Evolutionary conservation across 78 protist species (phyloP), one percentile per base, ranked within the genome.

Genomic region (Chrysochromulina parva): DNA sequence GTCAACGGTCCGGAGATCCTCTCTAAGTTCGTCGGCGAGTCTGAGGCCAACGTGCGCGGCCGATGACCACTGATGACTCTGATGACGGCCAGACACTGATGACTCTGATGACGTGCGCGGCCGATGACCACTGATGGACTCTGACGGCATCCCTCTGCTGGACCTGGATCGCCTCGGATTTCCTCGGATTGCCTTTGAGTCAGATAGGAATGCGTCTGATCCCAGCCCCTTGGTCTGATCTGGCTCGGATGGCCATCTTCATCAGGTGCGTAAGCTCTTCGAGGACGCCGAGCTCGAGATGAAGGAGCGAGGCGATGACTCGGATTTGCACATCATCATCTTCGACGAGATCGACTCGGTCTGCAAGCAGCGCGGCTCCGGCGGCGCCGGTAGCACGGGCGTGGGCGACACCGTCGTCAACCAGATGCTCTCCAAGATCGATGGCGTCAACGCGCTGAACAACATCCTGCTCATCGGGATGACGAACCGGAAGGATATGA

Each of bases 261-360:
- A 1, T 11, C 60, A 57, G 60, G 60, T 57, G 60, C 96, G 99
- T 28, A 92, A 95, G 48, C 94, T 99, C 58, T 99, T 99, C 80
- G 96, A 22, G n/a, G 98, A 96, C 0, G 98, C 98, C 28, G 97
- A 96, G 82, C 90, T 89, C n/a, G 98, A 96, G 89, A 82, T 95
- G 74, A 89, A 88, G 53, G 88, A 93, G 52, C 95, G 87, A 71
- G 99, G 99, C 53, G 99, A 97, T 7, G 96, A 95, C 48, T 90
- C 97, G 9, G 96, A 93, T n/a, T 93, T 99, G 60, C 99, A 99
- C 92, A 94, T 99, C 69, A 96, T 99, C 92, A 97, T 99, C 94
- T 96, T 99, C 78, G 99, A 99, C 89, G 99, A 99, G 85, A 73
- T 99, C 95, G 99, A 98, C 80, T 98, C 99, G 82, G 96, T 98